Conservation (phyloP, 2,329 filamentous ascomycete genomes). For the Fusarium vanettenii region DNA sequence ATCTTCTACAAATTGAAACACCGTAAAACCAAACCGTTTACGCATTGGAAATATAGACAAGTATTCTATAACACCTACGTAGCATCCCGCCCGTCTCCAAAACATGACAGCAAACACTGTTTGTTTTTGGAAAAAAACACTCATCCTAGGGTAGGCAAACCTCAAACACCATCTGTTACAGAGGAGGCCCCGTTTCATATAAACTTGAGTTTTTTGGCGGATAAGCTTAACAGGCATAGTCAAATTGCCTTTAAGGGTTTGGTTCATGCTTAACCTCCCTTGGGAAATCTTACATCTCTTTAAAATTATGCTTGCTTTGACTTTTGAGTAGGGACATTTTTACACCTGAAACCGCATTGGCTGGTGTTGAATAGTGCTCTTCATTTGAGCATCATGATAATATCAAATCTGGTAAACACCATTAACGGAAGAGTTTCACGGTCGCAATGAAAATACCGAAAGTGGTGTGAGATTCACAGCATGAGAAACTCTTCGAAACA, state of each 20-base stretch:
- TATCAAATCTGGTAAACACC: neutral
- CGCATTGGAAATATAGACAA: neutral
- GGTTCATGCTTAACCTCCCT: neutral
- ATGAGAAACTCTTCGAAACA: conserved; percentile 19
- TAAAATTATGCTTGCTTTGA: conserved; percentile 1
- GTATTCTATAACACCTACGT: neutral
- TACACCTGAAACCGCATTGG: neutral
- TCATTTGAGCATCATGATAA: neutral
- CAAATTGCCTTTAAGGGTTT: neutral
- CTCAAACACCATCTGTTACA: conserved; percentile 22
- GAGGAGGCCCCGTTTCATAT: neutral
- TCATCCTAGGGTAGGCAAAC: conserved; percentile 10
- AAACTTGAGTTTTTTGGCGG: neutral
- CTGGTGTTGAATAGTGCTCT: neutral
- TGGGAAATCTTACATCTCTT: neutral
- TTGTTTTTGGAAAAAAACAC: neutral
- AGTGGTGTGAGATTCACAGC: conserved; percentile 1
- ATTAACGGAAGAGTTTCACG: neutral
- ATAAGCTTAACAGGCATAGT: neutral
- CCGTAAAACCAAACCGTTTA: neutral
- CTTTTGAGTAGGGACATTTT: neutral
- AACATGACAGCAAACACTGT: neutral
- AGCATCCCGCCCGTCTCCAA: neutral
- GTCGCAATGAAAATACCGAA: neutral
- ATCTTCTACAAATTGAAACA: neutral